Evolutionary conservation across 306 rosid genomes (phyloP), one percentile per base, ranked within the genome.

Genomic region (Quillaja saponaria): DNA sequence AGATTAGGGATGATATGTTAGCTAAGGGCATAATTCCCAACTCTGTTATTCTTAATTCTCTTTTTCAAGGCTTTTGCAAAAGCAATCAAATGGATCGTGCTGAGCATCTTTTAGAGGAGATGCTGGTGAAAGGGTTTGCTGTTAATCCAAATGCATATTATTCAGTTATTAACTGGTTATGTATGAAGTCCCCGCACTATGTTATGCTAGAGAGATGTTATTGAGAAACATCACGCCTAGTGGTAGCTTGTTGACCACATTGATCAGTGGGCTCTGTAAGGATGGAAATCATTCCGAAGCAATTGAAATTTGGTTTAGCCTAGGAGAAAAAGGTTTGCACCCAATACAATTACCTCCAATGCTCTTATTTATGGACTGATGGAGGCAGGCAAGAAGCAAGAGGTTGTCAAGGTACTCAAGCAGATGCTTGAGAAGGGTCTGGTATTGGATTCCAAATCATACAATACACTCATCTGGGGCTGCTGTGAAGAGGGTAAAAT

Each of bases 341-440:
- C 84, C 21, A 87, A 85, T 79, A 78, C 75, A 0, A 59, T 44
- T 4, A 73, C 95, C 74, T 87, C 89, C 40, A 87, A 87, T 37
- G 85, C 89, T 50, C 83, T 87, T 66, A 80, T 84, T 44, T 74
- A 80, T 71, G 89, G 91, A 49, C 87, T 87, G 61, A 80, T 88
- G 69, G 78, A 50, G 52, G 74, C 62, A 42, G 82, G 71, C 55
- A 61, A 75, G 66, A 76, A 80, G 84, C 62, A 76, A 59, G 85
- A 73, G 59, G 84, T 71, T 49, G 64, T 76, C 19, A 19, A 34
- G 18, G 37, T 74, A 31, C 55, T 76, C 39, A 66, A 78, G 50
- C 52, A 67, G 64, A 87, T 87, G 91, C 63, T 78, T 21, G 77
- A 74, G 55, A 82, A 75, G 72, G 89, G 85, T 56, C 72, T 84